Percentiles rank a stretch among this genome's conserved stretches.
phyloP scores from a whole-genome alignment of 345 rosid species.

The Acer saccharum region DNA sequence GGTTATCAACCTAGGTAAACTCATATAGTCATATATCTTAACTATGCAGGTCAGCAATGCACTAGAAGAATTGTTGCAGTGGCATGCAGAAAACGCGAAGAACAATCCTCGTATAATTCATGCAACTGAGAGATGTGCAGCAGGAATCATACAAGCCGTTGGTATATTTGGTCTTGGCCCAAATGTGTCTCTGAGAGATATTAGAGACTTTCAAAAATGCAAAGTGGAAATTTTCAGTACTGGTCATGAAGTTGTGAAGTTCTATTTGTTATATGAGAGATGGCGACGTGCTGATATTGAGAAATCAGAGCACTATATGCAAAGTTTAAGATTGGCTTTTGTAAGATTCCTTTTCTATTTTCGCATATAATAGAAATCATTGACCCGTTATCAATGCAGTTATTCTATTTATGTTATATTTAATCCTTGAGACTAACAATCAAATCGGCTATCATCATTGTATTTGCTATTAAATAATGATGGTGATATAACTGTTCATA shows the following conservation, averaged over 20 bases:
- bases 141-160: conserved; percentile 85
- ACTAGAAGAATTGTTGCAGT: conserved; percentile 74
- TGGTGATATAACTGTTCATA: not conserved
- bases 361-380: not conserved
- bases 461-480: not conserved
- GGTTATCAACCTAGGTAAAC: not conserved
- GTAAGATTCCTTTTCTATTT: conserved; percentile 29
- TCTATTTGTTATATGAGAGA: conserved; percentile 66
- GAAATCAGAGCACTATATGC: conserved; percentile 40
- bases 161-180: conserved; percentile 69
- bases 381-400: not conserved
- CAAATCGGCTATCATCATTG: not conserved
- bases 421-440: not conserved
- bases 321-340: conserved; percentile 29
- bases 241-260: conserved; percentile 57
- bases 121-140: conserved; percentile 74
- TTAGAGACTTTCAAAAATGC: conserved; percentile 35
- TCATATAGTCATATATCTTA: not conserved
- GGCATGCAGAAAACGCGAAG: conserved; percentile 70
- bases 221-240: conserved; percentile 36
- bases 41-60: conserved; percentile 76
- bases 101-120: conserved; percentile 59
- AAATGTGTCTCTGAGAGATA: conserved; percentile 68
- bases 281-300: conserved; percentile 69
- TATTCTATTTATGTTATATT: too few species aligned